A percentile compares a stretch with the other conserved stretches of the same genome.
Evolutionary conservation across 345 rosid species (phyloP).

Genomic region (Raphanus raphanistrum): DNA sequence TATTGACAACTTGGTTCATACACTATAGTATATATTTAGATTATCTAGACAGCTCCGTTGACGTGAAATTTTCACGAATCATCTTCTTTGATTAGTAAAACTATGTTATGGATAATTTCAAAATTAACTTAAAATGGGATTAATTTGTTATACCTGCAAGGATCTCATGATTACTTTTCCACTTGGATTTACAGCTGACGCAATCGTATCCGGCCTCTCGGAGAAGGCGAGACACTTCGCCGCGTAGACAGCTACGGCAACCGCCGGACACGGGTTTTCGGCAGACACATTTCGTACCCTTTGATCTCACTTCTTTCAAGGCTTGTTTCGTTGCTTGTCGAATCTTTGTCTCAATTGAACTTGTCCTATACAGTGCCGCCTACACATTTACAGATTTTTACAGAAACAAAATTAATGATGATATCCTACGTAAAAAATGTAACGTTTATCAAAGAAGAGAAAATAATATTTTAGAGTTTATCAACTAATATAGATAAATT

Average conservation of each 20-base stretch:
- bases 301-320: constrained; percentile 42
- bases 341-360: constrained; percentile 61
- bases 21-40: neutral
- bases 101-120: neutral
- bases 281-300: constrained; percentile 54
- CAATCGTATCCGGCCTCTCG: constrained; percentile 60
- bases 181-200: constrained; percentile 66
- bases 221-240: constrained; percentile 55
- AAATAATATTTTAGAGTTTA: neutral
- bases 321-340: constrained; percentile 65
- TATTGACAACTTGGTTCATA: constrained; percentile 14
- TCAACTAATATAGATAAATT: neutral
- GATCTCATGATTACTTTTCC: constrained; percentile 69
- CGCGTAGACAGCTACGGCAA: constrained; percentile 63
- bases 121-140: neutral
- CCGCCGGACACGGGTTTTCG: constrained; percentile 42
- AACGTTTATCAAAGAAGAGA: neutral
- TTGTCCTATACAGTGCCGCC: constrained; percentile 70
- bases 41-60: constrained; percentile 12
- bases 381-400: constrained; percentile 29
- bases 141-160: constrained; percentile 57
- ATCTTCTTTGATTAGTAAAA: neutral
- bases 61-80: neutral
- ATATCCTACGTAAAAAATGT: neutral
- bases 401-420: constrained; percentile 9